Percentiles rank a stretch among this genome's conserved stretches.
Conservation (phyloP, 257 asterid genomes). For the Nicotiana attenuata region DNA sequence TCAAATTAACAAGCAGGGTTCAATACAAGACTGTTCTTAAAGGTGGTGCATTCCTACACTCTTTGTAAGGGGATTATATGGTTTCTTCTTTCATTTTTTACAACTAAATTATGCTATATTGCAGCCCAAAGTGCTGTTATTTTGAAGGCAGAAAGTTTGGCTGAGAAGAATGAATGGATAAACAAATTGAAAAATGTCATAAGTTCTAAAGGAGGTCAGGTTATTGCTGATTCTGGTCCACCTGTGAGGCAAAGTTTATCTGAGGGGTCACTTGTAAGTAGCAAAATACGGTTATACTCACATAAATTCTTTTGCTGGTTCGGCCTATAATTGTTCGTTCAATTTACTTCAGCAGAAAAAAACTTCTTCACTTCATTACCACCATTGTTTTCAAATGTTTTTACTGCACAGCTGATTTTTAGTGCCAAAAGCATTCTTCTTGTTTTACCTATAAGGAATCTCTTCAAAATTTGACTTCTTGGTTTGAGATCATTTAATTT, state of each 20-base stretch:
- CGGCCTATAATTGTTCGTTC: not conserved
- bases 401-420: not conserved
- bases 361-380: not conserved
- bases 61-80: not conserved
- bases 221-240: slow-evolving; percentile 61
- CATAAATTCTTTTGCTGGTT: not conserved
- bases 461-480: slow-evolving; percentile 5
- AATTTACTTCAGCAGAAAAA: not conserved
- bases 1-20: slow-evolving; percentile 80
- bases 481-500: not conserved
- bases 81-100: not conserved
- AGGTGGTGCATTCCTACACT: slow-evolving; percentile 32
- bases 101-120: not conserved
- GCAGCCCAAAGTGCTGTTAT: slow-evolving; percentile 32
- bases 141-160: slow-evolving; percentile 29
- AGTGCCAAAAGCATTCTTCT: not conserved
- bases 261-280: slow-evolving; percentile 84
- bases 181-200: slow-evolving; percentile 23
- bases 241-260: slow-evolving; percentile 67
- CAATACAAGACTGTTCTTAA: slow-evolving; percentile 88
- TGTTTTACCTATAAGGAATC: not conserved
- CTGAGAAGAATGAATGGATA: slow-evolving; percentile 28
- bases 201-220: slow-evolving; percentile 85
- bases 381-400: not conserved
- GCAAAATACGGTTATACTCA: not conserved